Conservation (phyloP, 108 stramenopile species). For the Skeletonema potamos region DNA sequence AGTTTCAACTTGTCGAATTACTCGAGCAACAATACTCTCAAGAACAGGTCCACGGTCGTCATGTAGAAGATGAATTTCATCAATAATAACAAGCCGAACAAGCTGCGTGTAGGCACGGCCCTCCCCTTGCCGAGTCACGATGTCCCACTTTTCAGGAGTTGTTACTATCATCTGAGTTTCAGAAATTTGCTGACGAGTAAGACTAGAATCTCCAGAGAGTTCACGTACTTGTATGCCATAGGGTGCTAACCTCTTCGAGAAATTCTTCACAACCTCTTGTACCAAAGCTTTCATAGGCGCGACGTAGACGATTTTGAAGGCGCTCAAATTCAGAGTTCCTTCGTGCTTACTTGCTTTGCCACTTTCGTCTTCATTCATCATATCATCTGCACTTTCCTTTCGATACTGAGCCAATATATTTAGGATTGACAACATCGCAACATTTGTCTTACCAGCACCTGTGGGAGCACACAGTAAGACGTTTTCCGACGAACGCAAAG, state of each 20-base stretch:
- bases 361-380: constrained; percentile 33
- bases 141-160: constrained; percentile 99
- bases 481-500: constrained; percentile 89
- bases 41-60: constrained; percentile 98
- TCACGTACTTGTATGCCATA: constrained; percentile 94
- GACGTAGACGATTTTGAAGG: constrained; percentile 99
- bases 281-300: constrained; percentile 99
- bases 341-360: constrained; percentile 51
- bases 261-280: constrained; percentile 97
- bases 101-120: constrained; percentile 97
- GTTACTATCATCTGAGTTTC: constrained; percentile 99
- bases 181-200: constrained; percentile 94
- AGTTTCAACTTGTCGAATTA: constrained; percentile 94
- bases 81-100: constrained; percentile 96
- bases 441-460: constrained; percentile 98
- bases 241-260: constrained; percentile 83
- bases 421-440: constrained; percentile 93
- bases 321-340: constrained; percentile 72
- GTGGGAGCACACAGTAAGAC: constrained; percentile 98
- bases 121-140: constrained; percentile 98
- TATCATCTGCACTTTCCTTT: constrained; percentile 42
- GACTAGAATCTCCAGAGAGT: constrained; percentile 97
- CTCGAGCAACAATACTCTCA: constrained; percentile 95
- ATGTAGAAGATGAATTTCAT: constrained; percentile 99
- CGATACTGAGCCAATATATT: constrained; percentile 93